Evolutionary conservation across 1,284 basidiomycete genomes (phyloP), one percentile per base, ranked within the genome.

Genomic region (Heterobasidion irregulare): DNA sequence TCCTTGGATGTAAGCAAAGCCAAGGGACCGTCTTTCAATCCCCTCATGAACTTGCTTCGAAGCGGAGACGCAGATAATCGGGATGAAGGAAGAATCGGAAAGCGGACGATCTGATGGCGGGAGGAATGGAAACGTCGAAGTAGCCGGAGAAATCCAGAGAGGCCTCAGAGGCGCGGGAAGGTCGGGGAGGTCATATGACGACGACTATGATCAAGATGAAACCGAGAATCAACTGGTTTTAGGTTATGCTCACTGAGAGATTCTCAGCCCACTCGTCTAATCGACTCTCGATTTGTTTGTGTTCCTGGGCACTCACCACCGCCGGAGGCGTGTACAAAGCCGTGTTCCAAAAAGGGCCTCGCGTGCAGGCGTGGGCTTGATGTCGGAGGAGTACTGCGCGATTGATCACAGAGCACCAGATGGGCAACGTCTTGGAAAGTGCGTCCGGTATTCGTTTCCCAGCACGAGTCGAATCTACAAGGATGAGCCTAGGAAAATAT

Each of bases 381-480:
- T 19, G 12, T 49, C 66, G 70, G 50, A 66, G 63, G 15, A 63
- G 56, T 13, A 87, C 62, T 0, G 92, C 92, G 8, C 82, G 76
- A 64, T 98, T 98, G 61, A 98, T 75, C 2, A 96, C 92, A 2
- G 91, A 77, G 67, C 96, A 98, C 96, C 96, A 99, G 49, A 95
- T 91, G 0, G 96, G 94, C 0, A 98, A 79, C 0, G 96, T 98
- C 68, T 98, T 98, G 6, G 91, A 91, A 0, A 98, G 75, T 0
- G 95, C 94, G 64, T 99, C 96, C 0, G 96, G 96, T 61, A 96
- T 89, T 13, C 92, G 84, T 72, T 99, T 98, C 8, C 96, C 96
- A 15, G 92, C 77, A 32, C 95, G 77, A 0, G 96, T 98, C 0
- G 95, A 97, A 65, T 99, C 96, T 2, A 98, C 92, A 0, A 98